Percentiles rank a stretch among this genome's conserved stretches.
phyloP scores from a whole-genome alignment of 805 yeast species.

The Lipomyces yamanashiensis region DNA sequence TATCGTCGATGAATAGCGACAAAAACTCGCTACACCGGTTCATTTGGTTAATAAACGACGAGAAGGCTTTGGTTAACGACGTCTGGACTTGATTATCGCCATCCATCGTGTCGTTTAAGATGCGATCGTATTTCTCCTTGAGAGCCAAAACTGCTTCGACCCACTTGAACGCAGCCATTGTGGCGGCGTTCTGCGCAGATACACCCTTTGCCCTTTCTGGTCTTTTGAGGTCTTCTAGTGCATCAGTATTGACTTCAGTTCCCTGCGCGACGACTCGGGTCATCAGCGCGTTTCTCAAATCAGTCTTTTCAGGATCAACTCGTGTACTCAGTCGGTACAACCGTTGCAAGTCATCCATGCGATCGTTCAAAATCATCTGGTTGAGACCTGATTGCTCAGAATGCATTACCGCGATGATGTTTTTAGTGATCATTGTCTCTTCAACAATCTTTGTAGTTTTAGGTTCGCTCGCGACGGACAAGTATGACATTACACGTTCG shows the following conservation, averaged over 20 bases:
- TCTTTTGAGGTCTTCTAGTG: constrained; percentile 25
- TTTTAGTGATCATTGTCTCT: constrained; percentile 60
- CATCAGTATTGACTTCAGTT: constrained; percentile 43
- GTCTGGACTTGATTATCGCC: constrained; percentile 57
- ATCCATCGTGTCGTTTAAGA: constrained; percentile 56
- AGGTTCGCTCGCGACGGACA: constrained; percentile 60
- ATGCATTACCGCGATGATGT: constrained; percentile 59
- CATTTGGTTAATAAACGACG: constrained; percentile 50
- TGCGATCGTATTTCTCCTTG: constrained; percentile 55
- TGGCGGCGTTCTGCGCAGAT: constrained; percentile 40
- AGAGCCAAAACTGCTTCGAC: constrained; percentile 59
- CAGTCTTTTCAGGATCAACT: constrained; percentile 58
- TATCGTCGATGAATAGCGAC: constrained; percentile 63
- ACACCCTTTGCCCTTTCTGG: constrained; percentile 17
- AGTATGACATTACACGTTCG: constrained; percentile 56
- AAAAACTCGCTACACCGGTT: constrained; percentile 51
- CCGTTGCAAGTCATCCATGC: constrained; percentile 51
- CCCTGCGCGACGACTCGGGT: constrained; percentile 57
- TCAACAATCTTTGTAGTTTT: constrained; percentile 62
- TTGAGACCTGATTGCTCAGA: constrained; percentile 61
- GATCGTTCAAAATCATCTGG: constrained; percentile 58
- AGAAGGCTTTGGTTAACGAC: constrained; percentile 63
- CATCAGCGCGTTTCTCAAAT: constrained; percentile 55
- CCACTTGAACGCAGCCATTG: constrained; percentile 70
- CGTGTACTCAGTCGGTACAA: constrained; percentile 57